Base-by-base conservation (phyloP, 2,329 filamentous ascomycete genomes). In the Zasmidium cellare region DNA sequence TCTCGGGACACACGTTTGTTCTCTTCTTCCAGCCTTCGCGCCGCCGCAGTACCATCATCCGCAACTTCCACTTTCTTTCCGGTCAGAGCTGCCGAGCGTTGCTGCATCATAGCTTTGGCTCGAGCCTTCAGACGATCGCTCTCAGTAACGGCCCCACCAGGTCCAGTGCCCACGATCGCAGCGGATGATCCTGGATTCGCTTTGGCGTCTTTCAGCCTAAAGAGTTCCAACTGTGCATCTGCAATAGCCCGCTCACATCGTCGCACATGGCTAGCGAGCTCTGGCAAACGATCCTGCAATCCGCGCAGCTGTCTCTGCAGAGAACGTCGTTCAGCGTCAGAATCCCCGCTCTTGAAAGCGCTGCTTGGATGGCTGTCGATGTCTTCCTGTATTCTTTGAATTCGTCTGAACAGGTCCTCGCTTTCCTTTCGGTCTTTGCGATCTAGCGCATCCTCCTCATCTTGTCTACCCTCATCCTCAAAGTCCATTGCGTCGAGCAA, bases 81-180 rank as follows among this genome's bases (percentile, higher is more conserved):
- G 20, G 92, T 91, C 62, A 99, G 79, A 18, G 94, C 93, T 56
- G 94, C 94, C 65, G 94, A 92, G 59, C 94, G 89, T 70, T 96
- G 92, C 77, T 97, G 93, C 94, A 99, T 99, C 87, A 97, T 96
- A 41, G 93, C 93, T 77, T 92, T 96, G 28, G 94, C 93, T 66
- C 92, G 87, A 35, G 94, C 94, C 79, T 97, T 97, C 65, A 97
- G 84, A 54, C 93, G 87, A 76, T 99, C 94, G 2, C 91, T 89
- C 75, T 99, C 94, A 0, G 94, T 99, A 45, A 99, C 86, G 46
- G 86, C 78, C 53, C 94, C 94, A 46, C 93, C 93, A 57, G 92
- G 93, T 9, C 94, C 94, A 60, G 93, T 97, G 47, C 94, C 94
- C 58, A 97, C 85, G 62, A 99, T 91, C 25, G 87, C 83, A 19